A percentile compares a stretch with the other conserved stretches of the same genome.
These are phyloP conservation scores for Colletotrichum coccodes DNA, from an alignment of 2,329 filamentous ascomycete genomes.

Conservation along the genomic window DNA sequence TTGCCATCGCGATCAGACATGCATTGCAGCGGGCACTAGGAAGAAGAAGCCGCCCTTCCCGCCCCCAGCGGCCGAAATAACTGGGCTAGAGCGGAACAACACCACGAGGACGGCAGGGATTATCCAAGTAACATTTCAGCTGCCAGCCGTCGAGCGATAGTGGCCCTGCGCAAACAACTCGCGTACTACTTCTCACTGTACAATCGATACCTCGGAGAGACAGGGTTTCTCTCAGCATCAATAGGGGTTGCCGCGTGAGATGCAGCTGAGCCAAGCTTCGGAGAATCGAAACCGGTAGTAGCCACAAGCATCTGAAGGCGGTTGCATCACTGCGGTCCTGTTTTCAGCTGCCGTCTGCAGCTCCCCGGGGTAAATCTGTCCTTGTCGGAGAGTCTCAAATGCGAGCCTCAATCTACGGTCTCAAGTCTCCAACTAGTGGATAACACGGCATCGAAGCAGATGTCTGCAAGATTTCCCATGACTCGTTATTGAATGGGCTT, in stretches of 20 bases:
- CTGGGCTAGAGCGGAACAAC: not conserved
- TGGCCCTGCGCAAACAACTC: not conserved
- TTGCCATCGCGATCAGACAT: not conserved
- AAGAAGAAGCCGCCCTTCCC: slow-evolving; percentile 9
- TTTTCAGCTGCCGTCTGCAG: not conserved
- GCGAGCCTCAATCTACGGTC: not conserved
- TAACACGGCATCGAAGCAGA: not conserved
- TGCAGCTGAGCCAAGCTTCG: not conserved
- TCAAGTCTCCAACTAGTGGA: not conserved
- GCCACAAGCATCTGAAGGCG: no score
- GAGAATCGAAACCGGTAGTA: not conserved
- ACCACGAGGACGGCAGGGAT: slow-evolving; percentile 5
- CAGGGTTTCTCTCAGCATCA: not conserved
- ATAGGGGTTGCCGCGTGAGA: not conserved
- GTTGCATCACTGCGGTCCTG: not conserved
- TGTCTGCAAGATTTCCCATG: not conserved
- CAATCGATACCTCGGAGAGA: not conserved
- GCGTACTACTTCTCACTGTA: not conserved
- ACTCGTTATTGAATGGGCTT: no score
- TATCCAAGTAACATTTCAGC: not conserved
- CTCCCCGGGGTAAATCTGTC: not conserved
- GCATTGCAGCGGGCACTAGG: not conserved
- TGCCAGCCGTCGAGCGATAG: not conserved
- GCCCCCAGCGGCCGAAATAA: not conserved
- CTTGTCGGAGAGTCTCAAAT: not conserved